These are phyloP conservation scores for Thelephora terrestris DNA, from an alignment of 1,284 basidiomycete species.

Conservation along the genomic window DNA sequence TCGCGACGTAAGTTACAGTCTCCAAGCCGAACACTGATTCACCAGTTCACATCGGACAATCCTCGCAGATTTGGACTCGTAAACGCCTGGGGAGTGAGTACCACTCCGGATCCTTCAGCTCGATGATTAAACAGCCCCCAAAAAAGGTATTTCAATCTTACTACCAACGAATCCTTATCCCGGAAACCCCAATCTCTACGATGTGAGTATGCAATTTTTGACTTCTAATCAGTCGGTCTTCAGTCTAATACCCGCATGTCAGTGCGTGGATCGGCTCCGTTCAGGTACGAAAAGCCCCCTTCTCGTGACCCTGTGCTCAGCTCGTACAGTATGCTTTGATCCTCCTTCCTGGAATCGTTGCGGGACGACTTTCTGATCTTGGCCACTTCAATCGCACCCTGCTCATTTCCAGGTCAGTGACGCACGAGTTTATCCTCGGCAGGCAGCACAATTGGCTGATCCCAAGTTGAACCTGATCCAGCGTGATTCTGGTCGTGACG, in stretches of 20 bases:
- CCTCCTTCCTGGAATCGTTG: conserved; percentile 36
- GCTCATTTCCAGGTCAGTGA: conserved; percentile 12
- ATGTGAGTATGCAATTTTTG: conserved; percentile 33
- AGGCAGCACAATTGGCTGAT: background rate
- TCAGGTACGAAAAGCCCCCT: conserved; percentile 36
- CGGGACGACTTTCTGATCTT: conserved; percentile 45
- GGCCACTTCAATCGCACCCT: conserved; percentile 36
- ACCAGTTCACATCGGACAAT: too few species aligned
- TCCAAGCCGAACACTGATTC: background rate
- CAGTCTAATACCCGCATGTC: background rate
- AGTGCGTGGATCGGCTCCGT: conserved; percentile 72
- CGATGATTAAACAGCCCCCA: background rate
- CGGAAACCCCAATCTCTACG: conserved; percentile 31
- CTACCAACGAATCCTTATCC: conserved; percentile 28
- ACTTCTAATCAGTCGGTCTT: background rate
- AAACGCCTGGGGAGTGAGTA: conserved; percentile 33
- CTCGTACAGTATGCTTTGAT: conserved; percentile 30
- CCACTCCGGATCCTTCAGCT: background rate
- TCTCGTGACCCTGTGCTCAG: background rate
- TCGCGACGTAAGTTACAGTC: conserved; percentile 19
- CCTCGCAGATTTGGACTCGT: conserved; percentile 29
- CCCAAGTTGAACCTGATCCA: conserved; percentile 15
- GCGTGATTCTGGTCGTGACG: conserved; percentile 30
- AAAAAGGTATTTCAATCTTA: conserved; percentile 35
- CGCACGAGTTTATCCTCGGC: conserved; percentile 5